Evolutionary conservation across 2,329 filamentous ascomycete genomes (phyloP).

Genomic region (Keithomyces neogunnii): DNA sequence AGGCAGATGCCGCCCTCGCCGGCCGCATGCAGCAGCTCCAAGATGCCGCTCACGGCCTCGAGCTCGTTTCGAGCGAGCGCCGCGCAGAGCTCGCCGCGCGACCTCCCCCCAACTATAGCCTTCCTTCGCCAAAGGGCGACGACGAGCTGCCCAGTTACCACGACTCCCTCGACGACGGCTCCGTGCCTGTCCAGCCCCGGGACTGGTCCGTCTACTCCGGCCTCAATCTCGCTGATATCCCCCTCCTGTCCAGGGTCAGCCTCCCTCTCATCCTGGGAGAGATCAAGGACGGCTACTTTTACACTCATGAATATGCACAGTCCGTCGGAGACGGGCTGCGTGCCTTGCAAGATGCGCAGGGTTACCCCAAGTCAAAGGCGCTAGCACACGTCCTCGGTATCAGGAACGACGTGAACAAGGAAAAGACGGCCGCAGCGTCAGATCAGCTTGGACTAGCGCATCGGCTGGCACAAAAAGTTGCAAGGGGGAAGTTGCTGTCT

Average conservation of each 20-base stretch:
- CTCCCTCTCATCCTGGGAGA: constrained; percentile 10
- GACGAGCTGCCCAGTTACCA: constrained; percentile 10
- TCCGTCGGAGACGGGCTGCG: constrained; percentile 4
- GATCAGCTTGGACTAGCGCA: constrained; percentile 1
- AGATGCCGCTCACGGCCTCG: constrained; percentile 7
- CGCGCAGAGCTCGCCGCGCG: constrained; percentile 6
- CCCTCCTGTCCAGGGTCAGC: constrained; percentile 8
- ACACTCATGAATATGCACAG: constrained; percentile 7
- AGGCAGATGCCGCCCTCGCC: constrained; percentile 9
- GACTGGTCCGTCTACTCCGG: constrained; percentile 11
- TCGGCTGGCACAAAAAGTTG: not conserved
- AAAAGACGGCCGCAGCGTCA: not conserved
- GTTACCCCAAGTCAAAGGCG: constrained; percentile 1
- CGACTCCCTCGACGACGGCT: constrained; percentile 18
- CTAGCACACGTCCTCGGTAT: constrained; percentile 7
- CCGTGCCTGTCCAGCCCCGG: constrained; percentile 8
- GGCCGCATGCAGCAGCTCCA: constrained; percentile 7
- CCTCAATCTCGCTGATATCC: constrained; percentile 9
- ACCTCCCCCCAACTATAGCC: constrained; percentile 7
- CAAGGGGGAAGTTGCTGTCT: not conserved
- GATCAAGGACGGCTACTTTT: constrained; percentile 9
- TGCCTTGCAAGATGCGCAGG: constrained; percentile 3
- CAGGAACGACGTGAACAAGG: not conserved
- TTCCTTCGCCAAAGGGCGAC: constrained; percentile 2
- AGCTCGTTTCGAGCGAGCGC: constrained; percentile 3